A percentile compares a stretch with the other conserved stretches of the same genome.
These are phyloP conservation scores for Suhomyces bolitotheri DNA, from an alignment of 1,139 yeast genomes.

Conservation along the genomic window DNA sequence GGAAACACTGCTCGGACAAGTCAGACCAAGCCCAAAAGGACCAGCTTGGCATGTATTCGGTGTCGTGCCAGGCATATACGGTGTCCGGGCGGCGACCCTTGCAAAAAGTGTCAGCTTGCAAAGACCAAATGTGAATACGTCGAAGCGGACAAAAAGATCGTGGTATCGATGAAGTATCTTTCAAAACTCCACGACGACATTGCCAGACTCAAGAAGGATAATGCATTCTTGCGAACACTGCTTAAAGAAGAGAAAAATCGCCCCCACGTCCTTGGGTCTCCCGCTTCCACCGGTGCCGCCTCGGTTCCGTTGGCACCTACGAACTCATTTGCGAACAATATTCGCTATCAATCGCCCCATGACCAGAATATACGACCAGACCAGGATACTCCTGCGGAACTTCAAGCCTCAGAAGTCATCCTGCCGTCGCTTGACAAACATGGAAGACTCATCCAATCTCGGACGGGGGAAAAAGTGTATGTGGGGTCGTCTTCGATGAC, in stretches of 20 bases:
- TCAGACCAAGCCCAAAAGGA: slow-evolving; percentile 25
- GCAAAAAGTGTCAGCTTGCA: slow-evolving; percentile 62
- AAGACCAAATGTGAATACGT: slow-evolving; percentile 69
- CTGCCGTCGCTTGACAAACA: slow-evolving; percentile 70
- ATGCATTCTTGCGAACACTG: slow-evolving; percentile 53
- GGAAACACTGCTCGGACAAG: not conserved
- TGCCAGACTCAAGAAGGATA: slow-evolving; percentile 51
- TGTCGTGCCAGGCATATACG: slow-evolving; percentile 76
- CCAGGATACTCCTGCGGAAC: not conserved
- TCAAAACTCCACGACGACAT: slow-evolving; percentile 69
- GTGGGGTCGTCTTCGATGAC: slow-evolving; percentile 86
- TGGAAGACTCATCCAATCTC: slow-evolving; percentile 67
- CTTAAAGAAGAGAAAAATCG: slow-evolving; percentile 33
- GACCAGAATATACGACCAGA: too few relatives aligned
- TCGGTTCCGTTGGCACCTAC: not conserved
- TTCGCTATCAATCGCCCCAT: slow-evolving; percentile 4
- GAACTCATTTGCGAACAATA: slow-evolving; percentile 7
- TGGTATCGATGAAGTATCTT: slow-evolving; percentile 72
- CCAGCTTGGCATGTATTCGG: slow-evolving; percentile 57
- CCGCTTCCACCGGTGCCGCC: slow-evolving; percentile 2
- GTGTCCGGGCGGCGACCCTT: slow-evolving; percentile 82
- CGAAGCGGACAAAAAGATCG: slow-evolving; percentile 76
- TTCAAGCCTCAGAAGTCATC: slow-evolving; percentile 41
- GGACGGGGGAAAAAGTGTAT: slow-evolving; percentile 72
- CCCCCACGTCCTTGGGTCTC: slow-evolving; percentile 1